Evolutionary conservation across 768 basidiomycete genomes (phyloP), one percentile per base, ranked within the genome.

Genomic region (Postia placenta): DNA sequence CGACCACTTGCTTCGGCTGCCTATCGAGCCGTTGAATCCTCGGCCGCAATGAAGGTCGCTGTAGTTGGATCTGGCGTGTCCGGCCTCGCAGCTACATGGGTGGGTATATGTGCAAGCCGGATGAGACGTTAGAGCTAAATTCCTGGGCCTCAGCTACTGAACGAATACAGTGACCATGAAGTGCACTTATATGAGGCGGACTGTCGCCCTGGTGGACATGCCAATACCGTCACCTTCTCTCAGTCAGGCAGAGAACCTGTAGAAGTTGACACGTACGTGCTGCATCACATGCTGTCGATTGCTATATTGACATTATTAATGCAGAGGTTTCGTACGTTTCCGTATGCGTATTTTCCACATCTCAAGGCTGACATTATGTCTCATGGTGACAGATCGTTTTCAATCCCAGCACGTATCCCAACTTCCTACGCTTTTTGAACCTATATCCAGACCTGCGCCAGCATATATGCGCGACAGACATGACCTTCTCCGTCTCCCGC

Each of bases 51-150:
- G 62, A 61, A 57, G 35, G 69, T 89, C 39, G 87, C 86, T 2
- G 80, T 89, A 24, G 76, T 90, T 17, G 88, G 86, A 4, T 81
- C 84, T 38, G 87, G 87, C 6, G 80, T 85, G n/a, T 81, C 84
- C 27, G 87, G 87, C n/a, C 74, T 91, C 2, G 82, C 74, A 17
- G 83, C 85, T 12, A 81, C 83, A 9, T 90, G 87, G 85, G 85
- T 81, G 48, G 53, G 73, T 60, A 17, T 24, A 11, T 26, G 0
- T 5, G 42, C 42, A 11, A 45, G 25, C 38, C 45, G 14, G 19
- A 20, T 4, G 12, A 43, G 6, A 22, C 26, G 17, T 48, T 39
- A 19, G 5, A 4, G 1, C 17, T 15, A 22, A 12, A 11, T 15
- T 26, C 38, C 4, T 30, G 44, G 11, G 26, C 40, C 15, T 28